Evolutionary conservation across 768 basidiomycete genomes (phyloP).

Genomic region (Galerina sulciceps): DNA sequence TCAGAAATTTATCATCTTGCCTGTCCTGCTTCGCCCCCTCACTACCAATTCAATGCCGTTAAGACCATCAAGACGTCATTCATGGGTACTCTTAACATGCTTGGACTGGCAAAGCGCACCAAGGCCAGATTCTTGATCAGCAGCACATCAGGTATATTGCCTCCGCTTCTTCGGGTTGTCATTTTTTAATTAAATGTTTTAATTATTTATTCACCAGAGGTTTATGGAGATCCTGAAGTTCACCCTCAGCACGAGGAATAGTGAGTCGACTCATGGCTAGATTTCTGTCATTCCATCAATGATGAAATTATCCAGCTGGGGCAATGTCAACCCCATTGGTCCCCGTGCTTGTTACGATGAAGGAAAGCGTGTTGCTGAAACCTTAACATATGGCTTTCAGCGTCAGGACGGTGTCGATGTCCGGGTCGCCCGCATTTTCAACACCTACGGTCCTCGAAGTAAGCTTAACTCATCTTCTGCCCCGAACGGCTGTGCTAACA

Average conservation of each 20-base stretch:
- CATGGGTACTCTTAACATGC: slow-evolving; percentile 98
- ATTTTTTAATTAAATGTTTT: slow-evolving; percentile 8
- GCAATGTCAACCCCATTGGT: slow-evolving; percentile 98
- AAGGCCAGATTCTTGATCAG: slow-evolving; percentile 97
- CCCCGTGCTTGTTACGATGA: slow-evolving; percentile 99
- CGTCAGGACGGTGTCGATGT: slow-evolving; percentile 95
- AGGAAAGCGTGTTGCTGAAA: slow-evolving; percentile 99
- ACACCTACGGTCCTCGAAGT: slow-evolving; percentile 92
- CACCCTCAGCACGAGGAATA: slow-evolving; percentile 97
- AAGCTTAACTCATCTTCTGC: slow-evolving; percentile 27
- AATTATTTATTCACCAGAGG: slow-evolving; percentile 66
- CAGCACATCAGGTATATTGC: slow-evolving; percentile 82
- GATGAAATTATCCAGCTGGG: slow-evolving; percentile 67
- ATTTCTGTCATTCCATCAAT: slow-evolving; percentile 8
- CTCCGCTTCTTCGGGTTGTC: slow-evolving; percentile 1
- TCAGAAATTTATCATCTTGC: slow-evolving; percentile 98
- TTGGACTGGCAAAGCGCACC: slow-evolving; percentile 94
- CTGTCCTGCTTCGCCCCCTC: slow-evolving; percentile 95
- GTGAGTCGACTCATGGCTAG: slow-evolving; percentile 47
- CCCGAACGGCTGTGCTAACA: slow-evolving; percentile 29
- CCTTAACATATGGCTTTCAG: slow-evolving; percentile 94
- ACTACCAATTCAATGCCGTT: slow-evolving; percentile 97
- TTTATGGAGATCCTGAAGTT: slow-evolving; percentile 98
- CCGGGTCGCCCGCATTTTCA: slow-evolving; percentile 98
- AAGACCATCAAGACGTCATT: slow-evolving; percentile 99